These are phyloP conservation scores for Monosporascus sp. DNA, from an alignment of 2,329 filamentous ascomycete genomes.

Conservation along the genomic window DNA sequence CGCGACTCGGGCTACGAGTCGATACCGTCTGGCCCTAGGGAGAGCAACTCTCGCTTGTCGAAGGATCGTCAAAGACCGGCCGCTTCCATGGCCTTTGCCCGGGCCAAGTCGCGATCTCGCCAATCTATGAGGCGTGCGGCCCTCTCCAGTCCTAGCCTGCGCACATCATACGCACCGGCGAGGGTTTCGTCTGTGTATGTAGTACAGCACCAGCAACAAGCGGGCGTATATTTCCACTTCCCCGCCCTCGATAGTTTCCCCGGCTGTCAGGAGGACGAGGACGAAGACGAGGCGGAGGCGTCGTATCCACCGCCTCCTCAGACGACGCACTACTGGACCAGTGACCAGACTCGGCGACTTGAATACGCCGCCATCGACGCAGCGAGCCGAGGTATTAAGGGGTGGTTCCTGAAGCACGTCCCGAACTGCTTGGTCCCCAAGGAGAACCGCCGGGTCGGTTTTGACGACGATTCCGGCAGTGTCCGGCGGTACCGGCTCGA, in stretches of 20 bases:
- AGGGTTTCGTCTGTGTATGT: slow-evolving; percentile 7
- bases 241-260: slow-evolving; percentile 36
- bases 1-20: slow-evolving; percentile 59
- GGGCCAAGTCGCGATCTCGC: slow-evolving; percentile 32
- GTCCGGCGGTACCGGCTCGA: slow-evolving; percentile 59
- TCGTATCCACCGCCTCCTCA: slow-evolving; percentile 44
- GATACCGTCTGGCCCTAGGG: slow-evolving; percentile 35
- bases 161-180: slow-evolving; percentile 23
- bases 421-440: slow-evolving; percentile 57
- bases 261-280: slow-evolving; percentile 7
- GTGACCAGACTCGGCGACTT: slow-evolving; percentile 55
- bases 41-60: slow-evolving; percentile 27
- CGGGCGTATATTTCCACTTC: slow-evolving; percentile 45
- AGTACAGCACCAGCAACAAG: slow-evolving; percentile 19
- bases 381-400: slow-evolving; percentile 53
- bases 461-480: slow-evolving; percentile 59
- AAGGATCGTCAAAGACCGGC: slow-evolving; percentile 17
- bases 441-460: slow-evolving; percentile 43
- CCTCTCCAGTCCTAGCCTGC: slow-evolving; percentile 29
- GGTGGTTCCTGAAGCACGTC: slow-evolving; percentile 53
- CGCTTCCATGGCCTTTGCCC: slow-evolving; percentile 25
- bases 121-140: slow-evolving; percentile 37
- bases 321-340: slow-evolving; percentile 65
- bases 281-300: slow-evolving; percentile 12
- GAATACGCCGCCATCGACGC: slow-evolving; percentile 66